These are phyloP conservation scores for Amyloporia xantha DNA, from an alignment of 768 basidiomycete species.

Conservation along the genomic window DNA sequence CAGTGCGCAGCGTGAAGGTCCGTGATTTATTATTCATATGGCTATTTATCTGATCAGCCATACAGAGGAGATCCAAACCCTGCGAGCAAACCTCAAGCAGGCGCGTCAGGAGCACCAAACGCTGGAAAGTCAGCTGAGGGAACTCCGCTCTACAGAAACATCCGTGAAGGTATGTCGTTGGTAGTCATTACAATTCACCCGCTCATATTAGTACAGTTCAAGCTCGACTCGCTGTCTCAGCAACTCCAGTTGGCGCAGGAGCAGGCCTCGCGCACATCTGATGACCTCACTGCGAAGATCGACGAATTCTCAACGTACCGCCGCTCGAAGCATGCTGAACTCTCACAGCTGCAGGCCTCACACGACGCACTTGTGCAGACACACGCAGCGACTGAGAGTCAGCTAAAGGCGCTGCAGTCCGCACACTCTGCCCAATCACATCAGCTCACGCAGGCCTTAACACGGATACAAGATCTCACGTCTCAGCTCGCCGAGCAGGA, in stretches of 20 bases:
- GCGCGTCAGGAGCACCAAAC: constrained; percentile 66
- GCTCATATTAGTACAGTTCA: constrained; percentile 52
- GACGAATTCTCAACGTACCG: constrained; percentile 84
- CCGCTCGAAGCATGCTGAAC: constrained; percentile 72
- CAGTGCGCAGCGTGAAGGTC: constrained; percentile 67
- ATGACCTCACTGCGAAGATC: constrained; percentile 63
- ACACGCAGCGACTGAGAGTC: constrained; percentile 56
- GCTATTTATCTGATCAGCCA: background rate
- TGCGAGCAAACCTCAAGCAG: constrained; percentile 65
- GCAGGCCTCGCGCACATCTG: constrained; percentile 65
- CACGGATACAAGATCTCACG: constrained; percentile 67
- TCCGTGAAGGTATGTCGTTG: constrained; percentile 56
- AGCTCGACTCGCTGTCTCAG: constrained; percentile 75
- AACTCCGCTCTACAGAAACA: constrained; percentile 68
- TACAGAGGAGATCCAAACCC: constrained; percentile 66
- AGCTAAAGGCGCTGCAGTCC: constrained; percentile 67
- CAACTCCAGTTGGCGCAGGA: constrained; percentile 72
- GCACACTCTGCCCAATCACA: constrained; percentile 64
- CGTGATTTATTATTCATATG: constrained; percentile 14
- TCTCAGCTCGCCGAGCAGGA: constrained; percentile 82
- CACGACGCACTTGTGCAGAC: constrained; percentile 69
- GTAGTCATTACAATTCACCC: constrained; percentile 2
- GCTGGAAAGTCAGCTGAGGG: constrained; percentile 62
- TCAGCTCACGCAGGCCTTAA: constrained; percentile 71
- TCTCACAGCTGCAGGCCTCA: constrained; percentile 67